Percentiles rank a stretch among this genome's conserved stretches.
phyloP scores from a whole-genome alignment of 2,329 filamentous ascomycete species.

The Pestalotiopsis sp. region DNA sequence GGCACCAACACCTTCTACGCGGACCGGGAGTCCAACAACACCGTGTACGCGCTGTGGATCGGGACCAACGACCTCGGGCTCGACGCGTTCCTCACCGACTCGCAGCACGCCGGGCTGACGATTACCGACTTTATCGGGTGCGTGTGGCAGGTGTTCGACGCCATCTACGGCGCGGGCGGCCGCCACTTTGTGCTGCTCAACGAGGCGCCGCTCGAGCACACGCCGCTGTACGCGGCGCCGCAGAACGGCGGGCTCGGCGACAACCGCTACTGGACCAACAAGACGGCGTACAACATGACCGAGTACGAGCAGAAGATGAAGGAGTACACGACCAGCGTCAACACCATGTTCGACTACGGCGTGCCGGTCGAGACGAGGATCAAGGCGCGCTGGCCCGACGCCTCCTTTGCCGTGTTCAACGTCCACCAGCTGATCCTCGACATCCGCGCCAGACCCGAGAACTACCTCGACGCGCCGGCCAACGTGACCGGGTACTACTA shows the following conservation, averaged over 20 bases:
- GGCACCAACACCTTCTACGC: slow-evolving; percentile 39
- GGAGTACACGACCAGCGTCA: slow-evolving; percentile 50
- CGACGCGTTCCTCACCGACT: slow-evolving; percentile 65
- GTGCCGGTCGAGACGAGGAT: slow-evolving; percentile 45
- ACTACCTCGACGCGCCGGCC: slow-evolving; percentile 63
- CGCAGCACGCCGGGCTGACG: slow-evolving; percentile 57
- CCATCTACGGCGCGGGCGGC: slow-evolving; percentile 64
- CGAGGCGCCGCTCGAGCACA: slow-evolving; percentile 63
- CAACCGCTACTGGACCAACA: slow-evolving; percentile 47
- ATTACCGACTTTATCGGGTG: slow-evolving; percentile 68
- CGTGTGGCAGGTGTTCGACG: slow-evolving; percentile 62
- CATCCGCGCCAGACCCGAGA: slow-evolving; percentile 59
- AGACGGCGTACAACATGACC: slow-evolving; percentile 45
- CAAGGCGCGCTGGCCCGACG: slow-evolving; percentile 52
- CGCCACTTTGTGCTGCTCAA: slow-evolving; percentile 75
- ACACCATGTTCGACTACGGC: slow-evolving; percentile 50
- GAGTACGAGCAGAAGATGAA: slow-evolving; percentile 48
- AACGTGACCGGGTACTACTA: slow-evolving; percentile 62
- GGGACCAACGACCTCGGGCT: slow-evolving; percentile 78
- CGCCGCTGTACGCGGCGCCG: slow-evolving; percentile 62
- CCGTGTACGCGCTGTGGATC: slow-evolving; percentile 77
- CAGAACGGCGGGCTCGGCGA: slow-evolving; percentile 41
- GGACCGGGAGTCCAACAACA: slow-evolving; percentile 52
- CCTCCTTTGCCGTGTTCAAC: slow-evolving; percentile 66
- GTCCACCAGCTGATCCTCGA: slow-evolving; percentile 65